Evolutionary conservation across 2,329 filamentous ascomycete genomes (phyloP).

Genomic region (Fusarium tupiense): DNA sequence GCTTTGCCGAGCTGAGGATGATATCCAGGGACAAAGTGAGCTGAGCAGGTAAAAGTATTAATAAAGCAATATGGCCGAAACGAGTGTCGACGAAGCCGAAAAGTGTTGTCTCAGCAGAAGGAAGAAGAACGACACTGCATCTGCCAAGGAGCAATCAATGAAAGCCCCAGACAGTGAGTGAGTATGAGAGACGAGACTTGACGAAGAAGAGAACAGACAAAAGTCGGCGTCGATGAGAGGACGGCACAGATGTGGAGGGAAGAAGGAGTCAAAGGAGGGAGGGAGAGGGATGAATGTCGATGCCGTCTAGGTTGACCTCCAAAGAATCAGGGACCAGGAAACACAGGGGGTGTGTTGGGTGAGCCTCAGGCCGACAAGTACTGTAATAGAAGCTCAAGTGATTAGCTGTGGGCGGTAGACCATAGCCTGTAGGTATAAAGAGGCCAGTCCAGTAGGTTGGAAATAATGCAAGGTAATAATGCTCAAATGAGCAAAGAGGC

Average conservation of each 20-base stretch:
- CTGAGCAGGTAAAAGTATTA: conserved; percentile 46
- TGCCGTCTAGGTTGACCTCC: conserved; percentile 36
- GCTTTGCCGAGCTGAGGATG: conserved; percentile 23
- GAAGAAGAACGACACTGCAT: conserved; percentile 44
- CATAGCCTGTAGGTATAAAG: neutral
- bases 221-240: conserved; percentile 33
- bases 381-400: conserved; percentile 23
- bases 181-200: conserved; percentile 22
- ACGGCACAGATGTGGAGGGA: conserved; percentile 39
- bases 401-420: conserved; percentile 29
- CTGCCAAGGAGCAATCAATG: conserved; percentile 44
- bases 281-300: conserved; percentile 34
- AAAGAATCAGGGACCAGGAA: conserved; percentile 34
- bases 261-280: conserved; percentile 38
- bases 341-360: conserved; percentile 28
- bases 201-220: conserved; percentile 32
- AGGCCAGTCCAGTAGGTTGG: conserved; percentile 21
- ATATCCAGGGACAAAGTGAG: conserved; percentile 22
- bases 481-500: conserved; percentile 46
- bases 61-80: conserved; percentile 46
- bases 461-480: conserved; percentile 43
- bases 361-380: conserved; percentile 41
- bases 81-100: conserved; percentile 46
- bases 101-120: conserved; percentile 44
- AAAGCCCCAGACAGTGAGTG: conserved; percentile 31